Conservation (phyloP, 2,329 filamentous ascomycete species). For the Cucurbitaria berberidis region DNA sequence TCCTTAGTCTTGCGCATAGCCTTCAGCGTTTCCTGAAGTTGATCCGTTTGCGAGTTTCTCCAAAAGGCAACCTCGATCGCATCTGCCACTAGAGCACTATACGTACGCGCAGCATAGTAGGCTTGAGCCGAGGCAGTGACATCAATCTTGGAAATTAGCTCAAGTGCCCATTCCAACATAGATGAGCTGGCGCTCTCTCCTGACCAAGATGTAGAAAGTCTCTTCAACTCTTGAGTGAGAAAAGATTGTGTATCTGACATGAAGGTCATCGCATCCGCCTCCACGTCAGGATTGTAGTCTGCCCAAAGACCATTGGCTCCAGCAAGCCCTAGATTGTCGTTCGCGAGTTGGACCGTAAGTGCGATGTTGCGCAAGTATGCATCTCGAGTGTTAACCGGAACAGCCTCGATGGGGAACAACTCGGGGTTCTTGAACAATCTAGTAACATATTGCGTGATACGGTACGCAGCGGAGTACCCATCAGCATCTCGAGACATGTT, state of each 20-base stretch:
- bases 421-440: constrained; percentile 60
- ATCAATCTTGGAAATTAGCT: constrained; percentile 31
- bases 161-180: constrained; percentile 33
- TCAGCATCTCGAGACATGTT: constrained; percentile 65
- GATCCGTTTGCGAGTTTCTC: constrained; percentile 41
- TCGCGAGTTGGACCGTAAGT: constrained; percentile 62
- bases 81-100: constrained; percentile 46
- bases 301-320: constrained; percentile 62
- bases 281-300: constrained; percentile 54
- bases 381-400: constrained; percentile 26
- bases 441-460: constrained; percentile 75
- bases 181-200: constrained; percentile 21
- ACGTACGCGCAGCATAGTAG: constrained; percentile 54
- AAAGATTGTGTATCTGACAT: constrained; percentile 58
- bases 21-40: constrained; percentile 48
- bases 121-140: constrained; percentile 29
- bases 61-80: constrained; percentile 52
- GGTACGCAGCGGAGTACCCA: constrained; percentile 73
- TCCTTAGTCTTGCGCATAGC: constrained; percentile 45
- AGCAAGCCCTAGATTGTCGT: constrained; percentile 65
- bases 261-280: constrained; percentile 60
- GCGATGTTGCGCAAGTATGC: constrained; percentile 58
- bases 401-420: constrained; percentile 42
- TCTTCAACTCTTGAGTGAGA: constrained; percentile 52
- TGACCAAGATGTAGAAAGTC: constrained; percentile 19